Evolutionary conservation across 106 monocot species (phyloP), one percentile per base, ranked within the genome.

Genomic region (Platanthera zijinensis): DNA sequence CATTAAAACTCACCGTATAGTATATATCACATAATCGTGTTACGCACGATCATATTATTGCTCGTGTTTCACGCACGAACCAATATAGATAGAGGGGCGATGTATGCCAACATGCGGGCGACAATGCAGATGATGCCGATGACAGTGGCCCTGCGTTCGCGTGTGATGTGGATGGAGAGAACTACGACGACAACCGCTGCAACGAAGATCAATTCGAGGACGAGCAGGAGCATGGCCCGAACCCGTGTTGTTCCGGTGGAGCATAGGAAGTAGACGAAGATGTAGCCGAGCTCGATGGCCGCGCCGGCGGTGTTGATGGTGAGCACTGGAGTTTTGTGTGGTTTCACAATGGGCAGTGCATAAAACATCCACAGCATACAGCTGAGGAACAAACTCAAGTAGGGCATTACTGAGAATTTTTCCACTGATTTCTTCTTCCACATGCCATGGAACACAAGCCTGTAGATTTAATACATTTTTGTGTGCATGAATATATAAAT

Each of bases 291-390:
- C 78, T 86, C 78, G 8, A 86, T 78, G 57, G 22, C 69, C 17
- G 69, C n/a, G 50, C 86, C 86, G 10, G 78, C 13, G 15, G 50
- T 83, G 13, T 86, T 86, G 69, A 86, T 83, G 80, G 86, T 86
- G 76, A 83, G 49, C 18, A 86, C 80, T 6, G 80, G 83, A 21
- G 56, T 70, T 83, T 77, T 81, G 52, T 86, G 74, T 10, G 83
- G 83, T 59, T 81, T 74, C 10, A 81, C 81, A 10, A 77, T 2
- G n/a, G 86, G 86, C 12, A 86, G 68, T 7, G 80, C 86, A 52
- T 86, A 86, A 5, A 86, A 15, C 15, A 80, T 45, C 86, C 86
- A 86, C 17, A 86, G 6, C 80, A 81, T 73, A 69, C 86, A 86
- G 78, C 83, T 86, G 64, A 86, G 82, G 2, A 86, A 77, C 0